Percentiles rank a stretch among this genome's conserved stretches.
These are phyloP conservation scores for Poteriospumella lacustris DNA, from an alignment of 108 stramenopile species.

Conservation along the genomic window DNA sequence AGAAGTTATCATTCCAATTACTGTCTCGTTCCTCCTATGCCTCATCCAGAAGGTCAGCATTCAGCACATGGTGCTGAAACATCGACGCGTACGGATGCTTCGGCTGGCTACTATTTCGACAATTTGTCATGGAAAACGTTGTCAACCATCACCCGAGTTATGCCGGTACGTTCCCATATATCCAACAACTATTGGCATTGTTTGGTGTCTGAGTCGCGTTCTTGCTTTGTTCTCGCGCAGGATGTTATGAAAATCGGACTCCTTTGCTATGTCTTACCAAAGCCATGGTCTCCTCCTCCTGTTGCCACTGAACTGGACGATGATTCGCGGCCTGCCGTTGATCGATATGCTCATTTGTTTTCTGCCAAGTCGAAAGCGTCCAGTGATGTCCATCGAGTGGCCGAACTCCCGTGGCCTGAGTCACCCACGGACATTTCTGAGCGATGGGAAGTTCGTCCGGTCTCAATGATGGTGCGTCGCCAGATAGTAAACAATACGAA, in stretches of 20 bases:
- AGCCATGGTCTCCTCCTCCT: neutral
- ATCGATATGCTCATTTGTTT: neutral
- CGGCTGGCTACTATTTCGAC: neutral
- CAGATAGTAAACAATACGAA: neutral
- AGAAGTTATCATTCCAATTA: too few relatives aligned
- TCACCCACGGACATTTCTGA: neutral
- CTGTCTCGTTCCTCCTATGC: too few relatives aligned
- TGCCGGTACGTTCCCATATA: too few relatives aligned
- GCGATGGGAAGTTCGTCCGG: neutral
- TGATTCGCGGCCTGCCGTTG: neutral
- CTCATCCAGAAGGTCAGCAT: too few relatives aligned
- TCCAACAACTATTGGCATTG: too few relatives aligned
- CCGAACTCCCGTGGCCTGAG: too few relatives aligned
- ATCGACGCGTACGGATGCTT: neutral
- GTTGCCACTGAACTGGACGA: neutral
- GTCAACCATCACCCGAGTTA: neutral
- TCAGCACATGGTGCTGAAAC: neutral
- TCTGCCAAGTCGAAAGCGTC: neutral
- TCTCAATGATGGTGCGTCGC: neutral
- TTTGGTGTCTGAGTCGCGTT: neutral
- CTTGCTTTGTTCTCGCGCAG: neutral
- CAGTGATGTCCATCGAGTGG: too few relatives aligned
- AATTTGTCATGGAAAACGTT: neutral
- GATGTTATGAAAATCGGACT: neutral
- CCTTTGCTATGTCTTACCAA: neutral